phyloP scores from a whole-genome alignment of 352 stramenopile genomes.

The Globisporangium orthogonon region DNA sequence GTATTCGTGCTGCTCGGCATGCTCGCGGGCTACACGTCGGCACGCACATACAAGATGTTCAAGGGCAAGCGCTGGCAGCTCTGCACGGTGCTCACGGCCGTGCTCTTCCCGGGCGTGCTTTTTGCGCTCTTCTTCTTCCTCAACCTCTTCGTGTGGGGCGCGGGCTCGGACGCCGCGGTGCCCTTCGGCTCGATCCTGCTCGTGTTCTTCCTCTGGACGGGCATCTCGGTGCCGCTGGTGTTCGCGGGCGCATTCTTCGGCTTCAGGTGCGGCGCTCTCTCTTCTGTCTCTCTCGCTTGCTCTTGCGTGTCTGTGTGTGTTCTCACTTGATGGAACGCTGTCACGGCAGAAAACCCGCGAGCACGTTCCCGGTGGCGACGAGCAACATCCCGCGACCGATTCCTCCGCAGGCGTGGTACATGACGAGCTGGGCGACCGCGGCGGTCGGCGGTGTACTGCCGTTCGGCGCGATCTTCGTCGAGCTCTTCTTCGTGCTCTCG shows the following conservation, averaged over 20 bases:
- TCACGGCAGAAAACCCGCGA: conserved; percentile 52
- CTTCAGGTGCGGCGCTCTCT: conserved; percentile 81
- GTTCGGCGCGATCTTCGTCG: conserved; percentile 99
- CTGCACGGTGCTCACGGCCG: conserved; percentile 93
- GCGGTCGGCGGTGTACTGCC: conserved; percentile 96
- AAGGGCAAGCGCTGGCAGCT: conserved; percentile 98
- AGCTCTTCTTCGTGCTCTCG: conserved; percentile 99
- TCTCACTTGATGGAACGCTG: not conserved
- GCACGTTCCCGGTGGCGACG: conserved; percentile 96
- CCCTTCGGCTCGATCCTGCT: conserved; percentile 97
- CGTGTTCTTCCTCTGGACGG: conserved; percentile 98
- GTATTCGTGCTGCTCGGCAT: conserved; percentile 97
- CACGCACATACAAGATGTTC: conserved; percentile 99
- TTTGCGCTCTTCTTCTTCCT: conserved; percentile 97
- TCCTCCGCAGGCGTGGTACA: conserved; percentile 98
- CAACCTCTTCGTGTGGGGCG: conserved; percentile 94
- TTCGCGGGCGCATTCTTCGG: conserved; percentile 98
- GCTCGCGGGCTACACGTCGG: conserved; percentile 94
- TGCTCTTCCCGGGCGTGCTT: conserved; percentile 95
- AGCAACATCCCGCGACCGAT: conserved; percentile 98
- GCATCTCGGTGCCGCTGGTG: conserved; percentile 97
- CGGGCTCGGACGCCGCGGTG: conserved; percentile 91
- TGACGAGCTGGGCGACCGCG: conserved; percentile 91
- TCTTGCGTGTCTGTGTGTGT: not conserved
- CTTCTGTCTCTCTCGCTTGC: too few relatives aligned